phyloP scores from a whole-genome alignment of 2,329 filamentous ascomycete genomes.

The Hypocrella siamensis region DNA sequence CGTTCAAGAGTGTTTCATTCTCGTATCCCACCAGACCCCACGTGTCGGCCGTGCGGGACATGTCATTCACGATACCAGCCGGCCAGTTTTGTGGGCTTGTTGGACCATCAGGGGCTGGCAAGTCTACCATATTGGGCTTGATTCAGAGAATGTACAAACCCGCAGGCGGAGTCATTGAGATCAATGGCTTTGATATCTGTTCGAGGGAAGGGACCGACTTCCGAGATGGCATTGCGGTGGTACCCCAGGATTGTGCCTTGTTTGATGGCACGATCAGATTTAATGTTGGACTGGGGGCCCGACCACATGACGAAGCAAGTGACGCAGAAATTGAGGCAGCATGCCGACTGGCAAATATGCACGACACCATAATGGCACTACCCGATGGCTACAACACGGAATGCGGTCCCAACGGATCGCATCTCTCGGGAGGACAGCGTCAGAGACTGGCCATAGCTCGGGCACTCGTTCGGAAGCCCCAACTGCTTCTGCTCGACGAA shows the following conservation, averaged over 20 bases:
- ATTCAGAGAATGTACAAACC: conserved; percentile 34
- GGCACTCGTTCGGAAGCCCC: conserved; percentile 55
- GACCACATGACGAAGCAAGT: conserved; percentile 36
- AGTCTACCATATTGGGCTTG: conserved; percentile 47
- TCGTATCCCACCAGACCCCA: conserved; percentile 49
- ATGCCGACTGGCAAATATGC: conserved; percentile 53
- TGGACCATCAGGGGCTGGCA: conserved; percentile 50
- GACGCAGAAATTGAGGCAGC: conserved; percentile 49
- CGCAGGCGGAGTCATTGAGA: conserved; percentile 20
- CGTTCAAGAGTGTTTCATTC: conserved; percentile 45
- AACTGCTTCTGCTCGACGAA: conserved; percentile 66
- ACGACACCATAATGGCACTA: conserved; percentile 47
- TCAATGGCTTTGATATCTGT: conserved; percentile 31
- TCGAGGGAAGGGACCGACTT: conserved; percentile 25
- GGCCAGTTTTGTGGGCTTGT: conserved; percentile 50
- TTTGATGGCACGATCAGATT: conserved; percentile 41
- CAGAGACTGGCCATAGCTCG: conserved; percentile 68
- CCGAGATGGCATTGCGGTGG: conserved; percentile 36
- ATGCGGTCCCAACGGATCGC: conserved; percentile 55
- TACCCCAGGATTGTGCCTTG: conserved; percentile 41
- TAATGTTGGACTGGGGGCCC: conserved; percentile 38
- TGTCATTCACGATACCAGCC: conserved; percentile 39
- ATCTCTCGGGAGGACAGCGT: conserved; percentile 64
- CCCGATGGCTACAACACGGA: conserved; percentile 52
- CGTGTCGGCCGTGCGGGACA: conserved; percentile 35